These are phyloP conservation scores for Parasarocladium wereldwijsianum DNA, from an alignment of 2,329 filamentous ascomycete genomes.

Conservation along the genomic window DNA sequence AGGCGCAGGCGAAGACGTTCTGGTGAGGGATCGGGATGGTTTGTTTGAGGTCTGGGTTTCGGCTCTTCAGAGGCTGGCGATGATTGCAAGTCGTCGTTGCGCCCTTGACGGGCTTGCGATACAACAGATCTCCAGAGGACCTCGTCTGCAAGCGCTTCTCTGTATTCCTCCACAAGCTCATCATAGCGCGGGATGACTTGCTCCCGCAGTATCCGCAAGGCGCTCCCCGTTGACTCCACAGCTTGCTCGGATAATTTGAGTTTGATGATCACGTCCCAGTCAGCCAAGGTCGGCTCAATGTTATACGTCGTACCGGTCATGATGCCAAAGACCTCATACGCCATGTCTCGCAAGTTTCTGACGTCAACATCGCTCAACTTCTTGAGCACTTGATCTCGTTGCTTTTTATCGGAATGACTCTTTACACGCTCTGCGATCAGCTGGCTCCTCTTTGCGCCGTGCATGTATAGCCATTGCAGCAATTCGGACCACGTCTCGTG, in stretches of 20 bases:
- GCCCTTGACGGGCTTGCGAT: too few species aligned
- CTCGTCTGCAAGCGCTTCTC: constrained; percentile 17
- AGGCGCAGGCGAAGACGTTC: too few species aligned
- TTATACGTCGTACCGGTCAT: constrained; percentile 46
- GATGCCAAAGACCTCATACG: constrained; percentile 37
- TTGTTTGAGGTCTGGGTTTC: too few species aligned
- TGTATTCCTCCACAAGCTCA: constrained; percentile 11
- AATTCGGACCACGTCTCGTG: constrained; percentile 48
- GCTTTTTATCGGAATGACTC: too few species aligned
- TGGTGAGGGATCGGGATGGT: too few species aligned
- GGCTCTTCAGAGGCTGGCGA: too few species aligned
- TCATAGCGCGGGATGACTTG: constrained; percentile 25
- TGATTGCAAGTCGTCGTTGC: too few species aligned
- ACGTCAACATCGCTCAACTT: too few species aligned
- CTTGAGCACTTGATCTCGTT: too few species aligned
- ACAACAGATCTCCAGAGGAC: too few species aligned
- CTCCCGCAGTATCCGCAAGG: constrained; percentile 22
- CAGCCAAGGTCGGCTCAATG: constrained; percentile 38
- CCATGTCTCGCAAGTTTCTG: too few species aligned
- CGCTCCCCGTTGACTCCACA: constrained; percentile 10
- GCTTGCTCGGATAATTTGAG: constrained; percentile 17
- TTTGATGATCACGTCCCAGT: constrained; percentile 32
- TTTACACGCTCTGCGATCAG: too few species aligned
- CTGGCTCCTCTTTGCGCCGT: constrained; percentile 28
- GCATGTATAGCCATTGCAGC: constrained; percentile 51